Conservation (phyloP, 2,329 filamentous ascomycete genomes). For the Emergomyces pasteurianus region DNA sequence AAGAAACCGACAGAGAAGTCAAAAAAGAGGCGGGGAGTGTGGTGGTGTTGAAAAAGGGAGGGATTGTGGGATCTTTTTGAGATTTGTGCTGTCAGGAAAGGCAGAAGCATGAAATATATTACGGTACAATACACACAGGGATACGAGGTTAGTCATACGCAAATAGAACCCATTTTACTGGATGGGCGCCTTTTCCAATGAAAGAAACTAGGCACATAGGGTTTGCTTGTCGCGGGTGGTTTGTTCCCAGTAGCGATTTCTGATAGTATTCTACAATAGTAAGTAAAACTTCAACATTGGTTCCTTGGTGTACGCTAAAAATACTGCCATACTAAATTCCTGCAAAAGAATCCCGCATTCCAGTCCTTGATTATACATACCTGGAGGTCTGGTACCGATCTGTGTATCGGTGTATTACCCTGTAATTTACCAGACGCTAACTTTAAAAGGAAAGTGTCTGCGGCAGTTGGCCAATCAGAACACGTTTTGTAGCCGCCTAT, state of each 20-base stretch:
- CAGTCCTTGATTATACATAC: neutral
- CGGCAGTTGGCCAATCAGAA: neutral
- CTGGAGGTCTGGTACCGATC: neutral
- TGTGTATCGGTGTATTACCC: neutral
- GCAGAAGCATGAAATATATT: neutral
- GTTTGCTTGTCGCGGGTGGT: too few species aligned
- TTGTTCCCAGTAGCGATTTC: neutral
- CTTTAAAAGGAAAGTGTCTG: neutral
- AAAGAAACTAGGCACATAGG: too few species aligned
- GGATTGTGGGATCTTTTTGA: neutral
- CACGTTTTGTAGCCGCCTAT: neutral
- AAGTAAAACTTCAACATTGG: too few species aligned
- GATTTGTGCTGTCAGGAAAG: neutral
- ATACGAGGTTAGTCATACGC: neutral
- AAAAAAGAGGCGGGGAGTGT: neutral
- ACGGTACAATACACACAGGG: neutral
- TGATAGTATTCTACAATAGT: neutral
- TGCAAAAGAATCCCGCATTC: neutral
- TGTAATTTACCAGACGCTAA: neutral
- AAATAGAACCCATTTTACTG: neutral
- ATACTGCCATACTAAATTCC: neutral
- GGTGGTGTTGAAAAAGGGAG: neutral
- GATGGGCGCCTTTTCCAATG: too few species aligned
- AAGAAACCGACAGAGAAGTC: neutral
- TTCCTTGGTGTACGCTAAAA: neutral